Conservation (phyloP, 108 stramenopile species). For the Cyclotella kingstonii region DNA sequence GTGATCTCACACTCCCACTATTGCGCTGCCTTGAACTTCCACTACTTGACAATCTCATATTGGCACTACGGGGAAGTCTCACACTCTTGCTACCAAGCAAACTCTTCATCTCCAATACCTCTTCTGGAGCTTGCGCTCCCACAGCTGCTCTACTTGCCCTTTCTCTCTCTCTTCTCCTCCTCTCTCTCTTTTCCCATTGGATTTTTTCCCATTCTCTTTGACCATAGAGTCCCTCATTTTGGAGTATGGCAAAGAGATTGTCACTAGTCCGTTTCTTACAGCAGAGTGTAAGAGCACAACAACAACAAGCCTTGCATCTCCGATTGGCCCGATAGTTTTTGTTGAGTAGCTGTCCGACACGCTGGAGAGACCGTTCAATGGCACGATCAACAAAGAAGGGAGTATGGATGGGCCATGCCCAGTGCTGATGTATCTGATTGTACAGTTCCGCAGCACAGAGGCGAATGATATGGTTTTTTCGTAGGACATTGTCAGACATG, state of each 20-base stretch:
- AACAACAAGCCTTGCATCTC: slow-evolving; percentile 31
- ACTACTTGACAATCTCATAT: neutral
- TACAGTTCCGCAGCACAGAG: slow-evolving; percentile 36
- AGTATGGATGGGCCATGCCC: slow-evolving; percentile 11
- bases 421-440: slow-evolving; percentile 31
- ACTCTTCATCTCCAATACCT: slow-evolving; percentile 27
- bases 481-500: no score
- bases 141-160: no score
- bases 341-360: slow-evolving; percentile 36
- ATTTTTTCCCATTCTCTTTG: slow-evolving; percentile 38
- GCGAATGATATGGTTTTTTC: slow-evolving; percentile 40
- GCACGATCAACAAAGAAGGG: slow-evolving; percentile 32
- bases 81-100: no score
- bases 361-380: slow-evolving; percentile 18
- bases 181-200: slow-evolving; percentile 29
- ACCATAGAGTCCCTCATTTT: slow-evolving; percentile 46
- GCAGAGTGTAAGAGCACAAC: slow-evolving; percentile 32
- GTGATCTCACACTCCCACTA: no score
- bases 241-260: slow-evolving; percentile 38
- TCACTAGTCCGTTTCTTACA: slow-evolving; percentile 28
- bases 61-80: no score
- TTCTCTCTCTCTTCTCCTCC: slow-evolving; percentile 25
- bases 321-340: slow-evolving; percentile 31
- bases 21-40: neutral
- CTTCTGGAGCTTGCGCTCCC: no score